phyloP scores from a whole-genome alignment of 331 rosid genomes.

The Stylosanthes scabra region DNA sequence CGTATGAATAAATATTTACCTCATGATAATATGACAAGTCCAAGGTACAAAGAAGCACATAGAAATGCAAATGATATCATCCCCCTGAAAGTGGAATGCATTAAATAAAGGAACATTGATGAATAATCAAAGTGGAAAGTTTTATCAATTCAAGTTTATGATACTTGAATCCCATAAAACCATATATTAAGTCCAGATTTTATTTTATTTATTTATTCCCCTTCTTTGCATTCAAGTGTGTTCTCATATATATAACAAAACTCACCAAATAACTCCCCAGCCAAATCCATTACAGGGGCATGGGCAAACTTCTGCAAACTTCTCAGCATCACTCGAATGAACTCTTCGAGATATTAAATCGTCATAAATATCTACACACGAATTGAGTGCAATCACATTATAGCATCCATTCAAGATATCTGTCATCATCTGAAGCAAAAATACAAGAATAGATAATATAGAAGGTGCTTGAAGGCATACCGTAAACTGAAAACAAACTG shows the following conservation, averaged over 20 bases:
- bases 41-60: conserved; percentile 71
- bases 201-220: too few relatives aligned
- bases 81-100: conserved; percentile 72
- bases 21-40: conserved; percentile 88
- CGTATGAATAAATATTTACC: conserved; percentile 50
- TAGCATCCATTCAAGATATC: conserved; percentile 1
- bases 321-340: conserved; percentile 93
- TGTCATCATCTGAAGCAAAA: not conserved
- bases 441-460: conserved; percentile 1
- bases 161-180: not conserved
- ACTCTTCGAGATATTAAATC: conserved; percentile 94
- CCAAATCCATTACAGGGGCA: conserved; percentile 92
- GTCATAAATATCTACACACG: conserved; percentile 77
- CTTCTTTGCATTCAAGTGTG: too few relatives aligned
- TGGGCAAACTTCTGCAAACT: conserved; percentile 96
- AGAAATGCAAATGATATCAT: conserved; percentile 80
- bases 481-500: conserved; percentile 96
- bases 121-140: not conserved
- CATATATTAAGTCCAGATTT: not conserved
- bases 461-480: conserved; percentile 51
- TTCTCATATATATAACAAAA: conserved; percentile 30
- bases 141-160: too few relatives aligned
- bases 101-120: conserved; percentile 23
- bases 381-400: conserved; percentile 12
- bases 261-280: conserved; percentile 98